A percentile compares a stretch with the other conserved stretches of the same genome.
phyloP scores from a whole-genome alignment of 192 early-diverging fungal genomes.

The Funneliformis mosseae region DNA sequence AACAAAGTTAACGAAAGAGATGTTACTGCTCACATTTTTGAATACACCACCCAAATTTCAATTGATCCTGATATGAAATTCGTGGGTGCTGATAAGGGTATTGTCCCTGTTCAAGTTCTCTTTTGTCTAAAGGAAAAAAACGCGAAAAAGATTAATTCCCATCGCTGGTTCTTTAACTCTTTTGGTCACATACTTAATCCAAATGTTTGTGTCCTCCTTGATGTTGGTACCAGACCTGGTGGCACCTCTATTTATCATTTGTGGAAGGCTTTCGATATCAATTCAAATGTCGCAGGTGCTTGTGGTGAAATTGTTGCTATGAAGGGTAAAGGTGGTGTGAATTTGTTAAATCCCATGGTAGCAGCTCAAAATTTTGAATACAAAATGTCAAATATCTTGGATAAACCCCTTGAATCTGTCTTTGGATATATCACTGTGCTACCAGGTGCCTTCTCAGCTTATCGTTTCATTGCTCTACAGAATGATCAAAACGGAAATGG shows the following conservation, averaged over 20 bases:
- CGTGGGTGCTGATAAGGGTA: conserved; percentile 63
- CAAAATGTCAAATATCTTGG: conserved; percentile 71
- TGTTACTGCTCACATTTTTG: conserved; percentile 71
- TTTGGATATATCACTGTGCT: conserved; percentile 89
- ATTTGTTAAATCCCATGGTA: conserved; percentile 60
- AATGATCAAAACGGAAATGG: conserved; percentile 60
- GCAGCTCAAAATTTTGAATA: conserved; percentile 74
- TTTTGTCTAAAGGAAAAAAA: conserved; percentile 95
- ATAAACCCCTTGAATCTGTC: conserved; percentile 77
- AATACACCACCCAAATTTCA: conserved; percentile 78
- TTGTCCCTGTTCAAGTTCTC: conserved; percentile 76
- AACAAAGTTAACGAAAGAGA: conserved; percentile 62
- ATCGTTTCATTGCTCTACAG: conserved; percentile 73
- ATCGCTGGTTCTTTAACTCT: conserved; percentile 75
- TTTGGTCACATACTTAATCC: conserved; percentile 61
- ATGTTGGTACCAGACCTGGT: conserved; percentile 67
- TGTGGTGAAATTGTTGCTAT: conserved; percentile 69
- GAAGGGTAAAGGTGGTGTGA: conserved; percentile 66
- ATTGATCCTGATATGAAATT: conserved; percentile 76
- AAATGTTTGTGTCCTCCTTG: conserved; percentile 62
- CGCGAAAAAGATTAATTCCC: conserved; percentile 87
- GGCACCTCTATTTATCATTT: conserved; percentile 66
- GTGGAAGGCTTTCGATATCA: conserved; percentile 65
- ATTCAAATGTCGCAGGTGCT: conserved; percentile 63
- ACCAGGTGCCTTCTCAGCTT: conserved; percentile 86